These are phyloP conservation scores for Mangifera indica DNA, from an alignment of 345 rosid species.

Conservation along the genomic window DNA sequence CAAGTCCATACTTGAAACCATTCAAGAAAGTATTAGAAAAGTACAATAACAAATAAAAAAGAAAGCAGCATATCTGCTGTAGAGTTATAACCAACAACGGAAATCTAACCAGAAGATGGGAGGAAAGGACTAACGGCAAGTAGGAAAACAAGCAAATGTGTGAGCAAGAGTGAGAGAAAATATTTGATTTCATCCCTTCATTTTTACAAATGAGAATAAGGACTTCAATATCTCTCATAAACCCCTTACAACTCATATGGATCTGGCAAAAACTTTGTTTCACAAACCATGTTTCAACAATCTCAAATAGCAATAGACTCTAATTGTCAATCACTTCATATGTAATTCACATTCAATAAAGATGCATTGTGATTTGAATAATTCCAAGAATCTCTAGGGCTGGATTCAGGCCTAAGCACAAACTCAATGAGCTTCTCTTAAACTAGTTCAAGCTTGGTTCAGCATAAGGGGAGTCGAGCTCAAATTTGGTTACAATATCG, in stretches of 20 bases:
- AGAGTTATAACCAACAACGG: background rate
- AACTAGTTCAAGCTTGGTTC: too few species aligned
- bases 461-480: too few species aligned
- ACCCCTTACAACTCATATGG: background rate
- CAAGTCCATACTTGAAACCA: background rate
- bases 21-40: background rate
- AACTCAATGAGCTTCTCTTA: too few species aligned
- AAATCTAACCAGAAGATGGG: background rate
- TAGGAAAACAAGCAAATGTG: background rate
- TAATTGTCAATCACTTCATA: background rate
- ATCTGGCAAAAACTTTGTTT: too few species aligned
- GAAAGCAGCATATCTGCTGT: background rate
- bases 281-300: background rate
- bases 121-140: background rate
- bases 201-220: background rate
- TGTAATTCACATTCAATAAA: background rate
- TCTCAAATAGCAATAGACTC: background rate
- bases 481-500: too few species aligned
- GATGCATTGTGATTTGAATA: background rate
- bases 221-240: background rate
- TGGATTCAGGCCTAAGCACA: too few species aligned
- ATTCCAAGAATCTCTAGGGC: background rate
- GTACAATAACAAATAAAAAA: background rate
- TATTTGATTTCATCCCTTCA: background rate
- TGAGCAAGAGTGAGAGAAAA: background rate